Evolutionary conservation across 164 flowering plant species (phyloP).

Genomic region (Nymphaea colorata): DNA sequence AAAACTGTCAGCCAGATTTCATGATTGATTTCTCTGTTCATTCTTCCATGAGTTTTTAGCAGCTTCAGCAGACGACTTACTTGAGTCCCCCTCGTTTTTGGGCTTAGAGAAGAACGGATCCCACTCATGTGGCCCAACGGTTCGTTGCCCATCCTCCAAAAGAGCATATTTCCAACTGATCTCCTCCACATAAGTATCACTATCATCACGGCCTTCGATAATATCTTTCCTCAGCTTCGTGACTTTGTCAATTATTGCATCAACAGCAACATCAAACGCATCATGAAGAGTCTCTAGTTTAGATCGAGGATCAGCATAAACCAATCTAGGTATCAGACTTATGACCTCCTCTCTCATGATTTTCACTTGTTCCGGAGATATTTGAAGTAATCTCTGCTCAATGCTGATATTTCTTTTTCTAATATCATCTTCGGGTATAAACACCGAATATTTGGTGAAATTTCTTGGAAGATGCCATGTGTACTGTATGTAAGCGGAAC

Average conservation of each 20-base stretch:
- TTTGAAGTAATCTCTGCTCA: constrained; percentile 48
- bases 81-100: constrained; percentile 30
- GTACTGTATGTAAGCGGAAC: constrained; percentile 84
- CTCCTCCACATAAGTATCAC: constrained; percentile 70
- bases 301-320: constrained; percentile 82
- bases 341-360: constrained; percentile 85
- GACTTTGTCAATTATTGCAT: constrained; percentile 62
- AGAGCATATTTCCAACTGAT: constrained; percentile 85
- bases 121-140: constrained; percentile 81
- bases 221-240: constrained; percentile 69
- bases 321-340: constrained; percentile 54
- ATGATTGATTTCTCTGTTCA: constrained; percentile 45
- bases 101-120: constrained; percentile 91
- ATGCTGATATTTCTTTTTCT: constrained; percentile 62
- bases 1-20: not conserved
- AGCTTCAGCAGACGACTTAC: constrained; percentile 38
- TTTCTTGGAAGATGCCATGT: constrained; percentile 94
- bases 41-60: constrained; percentile 78
- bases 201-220: constrained; percentile 46
- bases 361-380: constrained; percentile 59
- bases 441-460: constrained; percentile 65
- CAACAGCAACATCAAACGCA: constrained; percentile 86
- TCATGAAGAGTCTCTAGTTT: constrained; percentile 74
- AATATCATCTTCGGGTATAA: constrained; percentile 79
- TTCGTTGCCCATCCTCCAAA: constrained; percentile 68